Evolutionary conservation across 805 yeast species (phyloP), one percentile per base, ranked within the genome.

Genomic region (Yamadazyma sp.): DNA sequence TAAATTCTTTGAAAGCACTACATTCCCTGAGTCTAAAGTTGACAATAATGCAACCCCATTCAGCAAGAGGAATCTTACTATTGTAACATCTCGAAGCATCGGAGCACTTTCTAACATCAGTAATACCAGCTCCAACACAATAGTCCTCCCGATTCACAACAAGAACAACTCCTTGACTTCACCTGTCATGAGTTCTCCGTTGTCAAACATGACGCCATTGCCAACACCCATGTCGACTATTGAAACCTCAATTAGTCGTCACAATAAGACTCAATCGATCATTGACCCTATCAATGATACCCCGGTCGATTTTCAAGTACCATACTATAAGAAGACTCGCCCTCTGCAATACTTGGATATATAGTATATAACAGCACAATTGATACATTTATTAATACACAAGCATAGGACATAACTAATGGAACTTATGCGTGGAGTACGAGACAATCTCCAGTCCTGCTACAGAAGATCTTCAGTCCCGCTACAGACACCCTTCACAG

Each of bases 211-310:
- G 35, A 57, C 59, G 5, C 62, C 67, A 1, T 44, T 55, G 6
- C 53, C 62, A 9, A 55, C 61, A 6, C 51, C 51, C n/a, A 53
- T 54, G 36, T 50, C 57, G 7, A 38, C 48, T 7, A 32, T 46
- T 2, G 49, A 54, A 21, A 44, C 47, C 16, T 35, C 44, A 2
- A 34, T 42, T 6, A 32, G 35, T 20, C 37, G 12, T 31, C 42
- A 38, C 16, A 30, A 24, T 14, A 19, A 37, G 17, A 22, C 33
- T 5, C 22, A n/a, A 10, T 46, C 56, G 8, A 44, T 56, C 25
- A 53, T 62, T 28, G 71, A 65, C 41, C 64, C 67, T 11, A 65
- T 64, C 38, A 64, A 64, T 40, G 71, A 64, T 38, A 47, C 64
- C 2, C 70, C 70, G 5, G 67, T 61, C 12, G 70, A 65, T 38